Conservation (phyloP, 2,329 filamentous ascomycete genomes). For the Microcyclospora tardicrescens region DNA sequence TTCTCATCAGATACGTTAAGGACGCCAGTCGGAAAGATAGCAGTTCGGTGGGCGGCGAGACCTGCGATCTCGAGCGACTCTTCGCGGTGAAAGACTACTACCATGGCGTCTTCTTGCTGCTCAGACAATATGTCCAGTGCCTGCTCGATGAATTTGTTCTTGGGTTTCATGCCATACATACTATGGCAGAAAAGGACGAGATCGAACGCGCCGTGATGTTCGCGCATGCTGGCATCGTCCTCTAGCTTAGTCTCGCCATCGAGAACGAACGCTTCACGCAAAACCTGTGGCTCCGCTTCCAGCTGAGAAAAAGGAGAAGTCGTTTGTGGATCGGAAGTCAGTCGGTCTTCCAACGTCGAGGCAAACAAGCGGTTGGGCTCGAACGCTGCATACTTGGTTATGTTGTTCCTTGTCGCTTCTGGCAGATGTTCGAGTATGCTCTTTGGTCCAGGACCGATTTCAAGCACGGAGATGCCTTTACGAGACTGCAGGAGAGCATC, state of each 20-base stretch:
- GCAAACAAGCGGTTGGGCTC: conserved; percentile 41
- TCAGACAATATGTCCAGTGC: conserved; percentile 37
- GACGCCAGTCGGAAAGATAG: too few species aligned
- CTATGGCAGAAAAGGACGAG: conserved; percentile 51
- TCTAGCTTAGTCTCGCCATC: conserved; percentile 16
- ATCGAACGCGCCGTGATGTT: conserved; percentile 34
- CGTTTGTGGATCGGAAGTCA: too few species aligned
- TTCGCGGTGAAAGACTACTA: conserved; percentile 45
- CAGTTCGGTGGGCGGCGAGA: conserved; percentile 37
- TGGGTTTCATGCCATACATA: conserved; percentile 47
- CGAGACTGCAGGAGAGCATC: conserved; percentile 30
- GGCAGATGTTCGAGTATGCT: conserved; percentile 42
- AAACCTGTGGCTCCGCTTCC: conserved; percentile 27
- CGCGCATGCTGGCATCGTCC: conserved; percentile 9
- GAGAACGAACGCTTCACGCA: conserved; percentile 27
- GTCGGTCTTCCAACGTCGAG: conserved; percentile 29
- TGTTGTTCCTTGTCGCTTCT: conserved; percentile 25
- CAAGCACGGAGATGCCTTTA: conserved; percentile 39
- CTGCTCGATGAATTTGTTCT: conserved; percentile 32
- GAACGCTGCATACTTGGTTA: conserved; percentile 41
- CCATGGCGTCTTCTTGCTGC: conserved; percentile 28
- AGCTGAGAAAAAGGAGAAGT: conserved; percentile 31
- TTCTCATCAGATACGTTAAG: too few species aligned
- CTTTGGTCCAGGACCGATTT: conserved; percentile 46
- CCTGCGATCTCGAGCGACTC: conserved; percentile 31